Evolutionary conservation across 2,329 filamentous ascomycete genomes (phyloP), one percentile per base, ranked within the genome.

Genomic region (Fusarium paranaense): DNA sequence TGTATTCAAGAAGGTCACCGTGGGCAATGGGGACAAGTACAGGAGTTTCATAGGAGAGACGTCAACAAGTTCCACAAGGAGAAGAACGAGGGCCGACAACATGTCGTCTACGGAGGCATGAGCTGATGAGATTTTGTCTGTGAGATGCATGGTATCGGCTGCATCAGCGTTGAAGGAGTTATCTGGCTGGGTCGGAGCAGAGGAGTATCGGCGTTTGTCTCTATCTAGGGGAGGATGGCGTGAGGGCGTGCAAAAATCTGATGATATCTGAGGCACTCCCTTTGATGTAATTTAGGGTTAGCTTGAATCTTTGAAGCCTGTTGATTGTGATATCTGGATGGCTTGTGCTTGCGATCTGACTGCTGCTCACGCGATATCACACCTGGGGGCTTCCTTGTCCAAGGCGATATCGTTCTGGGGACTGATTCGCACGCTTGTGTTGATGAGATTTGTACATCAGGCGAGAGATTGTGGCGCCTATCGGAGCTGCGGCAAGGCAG

Each of bases 1-100:
- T 82, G 80, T 13, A 69, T 82, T 14, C 67, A 73, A 30, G 60
- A 58, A 22, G 71, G 74, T 5, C 80, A 82, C 58, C 67, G 74
- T 9, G 80, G 80, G 1, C 63, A 80, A 4, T 77, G 80, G 52
- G 80, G 80, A 0, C 67, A 80, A 32, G 80, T 82, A 10, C 78
- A 80, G 63, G 78, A 81, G 61, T 66, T 64, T 13, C 75, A 80
- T 33, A 75, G 80, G 52, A 76, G 68, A 50, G 71, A 78, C 71
- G 67, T 71, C 47, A 77, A 70, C 9, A 65, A 57, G 7, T 79
- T 76, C 45, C 70, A 79, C 50, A 64, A 67, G 42, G 64, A 69
- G 37, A 69, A 76, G 38, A 73, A 71, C 18, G 77, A 72, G 42
- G 67, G 66, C 0, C 77, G 73, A 22, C 60, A 76, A 3, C 76